Evolutionary conservation across 2,329 filamentous ascomycete genomes (phyloP), one percentile per base, ranked within the genome.

Genomic region (Gyromitra esculenta): DNA sequence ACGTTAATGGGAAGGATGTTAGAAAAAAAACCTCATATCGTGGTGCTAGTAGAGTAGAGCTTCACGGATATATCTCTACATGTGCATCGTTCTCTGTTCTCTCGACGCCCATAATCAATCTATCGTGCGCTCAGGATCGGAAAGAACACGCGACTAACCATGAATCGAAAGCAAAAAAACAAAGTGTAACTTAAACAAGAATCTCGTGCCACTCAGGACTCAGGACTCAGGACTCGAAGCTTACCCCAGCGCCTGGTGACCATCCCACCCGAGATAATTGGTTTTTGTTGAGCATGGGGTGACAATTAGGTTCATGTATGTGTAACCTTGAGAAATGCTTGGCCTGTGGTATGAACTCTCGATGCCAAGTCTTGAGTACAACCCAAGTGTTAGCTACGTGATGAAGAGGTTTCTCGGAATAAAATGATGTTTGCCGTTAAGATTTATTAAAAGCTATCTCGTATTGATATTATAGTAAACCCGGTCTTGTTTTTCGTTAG

Each of bases 301-400:
- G 64, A 39, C 56, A 56, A 56, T 69, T 63, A 74, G 56, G 63
- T 68, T 74, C 71, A 68, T 74, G 71, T 45, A 63, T 67, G 71
- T 74, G 71, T 39, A 39, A 39, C 64, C 63, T 65, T 57, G 52
- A 52, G 66, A 37, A 43, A 73, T 73, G 63, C 56, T 74, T 74
- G 63, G 64, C 37, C 25, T 60, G 48, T 45, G 35, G 31, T 39
- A 63, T 71, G 18, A 11, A 35, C 15, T 9, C 41, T 69, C 6
- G 9, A 39, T 52, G 37, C 52, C 52, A 57, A 57, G 63, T 54
- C 63, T 67, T 43, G n/a, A 41, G 7, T n/a, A 31, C 41, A 56
- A 9, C 18, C 52, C 52, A 13, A 18, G 39, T 37, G 15, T 9
- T 7, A 18, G 31, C 25, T 31, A 31, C 25, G 25, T 31, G 25